Conservation (phyloP, 2,329 filamentous ascomycete genomes). For the Sarocladium brachiariae region DNA sequence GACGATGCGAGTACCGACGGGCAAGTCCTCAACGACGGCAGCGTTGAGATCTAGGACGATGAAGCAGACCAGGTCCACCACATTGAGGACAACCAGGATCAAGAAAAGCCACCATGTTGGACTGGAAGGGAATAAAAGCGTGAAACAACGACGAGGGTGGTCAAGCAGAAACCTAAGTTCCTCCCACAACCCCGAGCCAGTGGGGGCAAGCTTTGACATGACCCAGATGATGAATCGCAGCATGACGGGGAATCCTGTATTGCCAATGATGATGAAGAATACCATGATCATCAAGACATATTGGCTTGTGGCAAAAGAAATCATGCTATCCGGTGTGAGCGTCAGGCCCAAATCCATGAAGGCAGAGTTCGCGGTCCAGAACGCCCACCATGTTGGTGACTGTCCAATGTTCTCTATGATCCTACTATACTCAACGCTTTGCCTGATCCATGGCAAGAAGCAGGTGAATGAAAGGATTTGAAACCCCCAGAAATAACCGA, state of each 20-base stretch:
- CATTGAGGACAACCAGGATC: conserved; percentile 76
- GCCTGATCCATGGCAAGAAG: conserved; percentile 73
- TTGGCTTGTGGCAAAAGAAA: conserved; percentile 71
- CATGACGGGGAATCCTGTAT: conserved; percentile 93
- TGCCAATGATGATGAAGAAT: conserved; percentile 89
- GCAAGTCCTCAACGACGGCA: conserved; percentile 57
- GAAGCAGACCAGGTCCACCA: conserved; percentile 81
- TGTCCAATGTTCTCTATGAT: conserved; percentile 57
- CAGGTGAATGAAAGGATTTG: conserved; percentile 68
- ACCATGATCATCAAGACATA: conserved; percentile 71
- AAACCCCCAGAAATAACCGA: conserved; percentile 77
- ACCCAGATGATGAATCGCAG: conserved; percentile 89
- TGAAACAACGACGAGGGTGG: conserved; percentile 94
- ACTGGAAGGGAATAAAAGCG: conserved; percentile 79
- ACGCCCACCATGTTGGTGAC: conserved; percentile 77
- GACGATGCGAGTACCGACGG: conserved; percentile 69
- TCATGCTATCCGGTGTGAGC: conserved; percentile 89
- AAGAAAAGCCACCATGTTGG: conserved; percentile 96
- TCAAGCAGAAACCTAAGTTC: conserved; percentile 87
- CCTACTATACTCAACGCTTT: conserved; percentile 52
- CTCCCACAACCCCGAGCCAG: conserved; percentile 70
- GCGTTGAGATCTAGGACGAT: conserved; percentile 83
- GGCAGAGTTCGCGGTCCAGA: conserved; percentile 80
- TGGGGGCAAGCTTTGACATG: conserved; percentile 58
- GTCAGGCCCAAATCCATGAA: conserved; percentile 97